A percentile compares a stretch with the other conserved stretches of the same genome.
These are phyloP conservation scores for Peltaster fructicola DNA, from an alignment of 2,329 filamentous ascomycete species.

Conservation along the genomic window DNA sequence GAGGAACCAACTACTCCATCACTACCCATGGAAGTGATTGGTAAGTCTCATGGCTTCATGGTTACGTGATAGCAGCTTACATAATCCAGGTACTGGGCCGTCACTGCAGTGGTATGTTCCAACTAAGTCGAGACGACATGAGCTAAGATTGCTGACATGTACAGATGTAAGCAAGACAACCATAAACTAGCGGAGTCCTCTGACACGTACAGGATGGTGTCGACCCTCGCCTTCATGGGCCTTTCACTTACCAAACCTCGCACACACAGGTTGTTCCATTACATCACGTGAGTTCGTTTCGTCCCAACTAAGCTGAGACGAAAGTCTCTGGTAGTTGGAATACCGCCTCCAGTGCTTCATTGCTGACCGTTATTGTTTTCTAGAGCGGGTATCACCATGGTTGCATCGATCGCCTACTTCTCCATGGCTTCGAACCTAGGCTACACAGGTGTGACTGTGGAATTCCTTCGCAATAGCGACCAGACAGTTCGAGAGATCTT, in stretches of 20 bases:
- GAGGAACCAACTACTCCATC: conserved; percentile 36
- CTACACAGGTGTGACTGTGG: conserved; percentile 43
- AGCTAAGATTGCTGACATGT: no score
- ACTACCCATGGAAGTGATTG: conserved; percentile 43
- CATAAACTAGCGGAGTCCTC: no score
- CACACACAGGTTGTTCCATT: conserved; percentile 43
- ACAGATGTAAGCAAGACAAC: no score
- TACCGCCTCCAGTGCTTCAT: no score
- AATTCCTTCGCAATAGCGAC: conserved; percentile 34
- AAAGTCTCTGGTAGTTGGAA: no score
- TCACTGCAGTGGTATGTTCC: conserved; percentile 41
- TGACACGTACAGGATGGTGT: conserved; percentile 39
- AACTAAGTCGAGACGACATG: no score
- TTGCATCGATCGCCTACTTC: conserved; percentile 46
- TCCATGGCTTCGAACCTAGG: conserved; percentile 50
- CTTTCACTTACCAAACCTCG: conserved; percentile 37
- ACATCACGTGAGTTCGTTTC: no score
- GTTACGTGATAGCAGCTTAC: no score
- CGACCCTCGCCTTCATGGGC: conserved; percentile 36
- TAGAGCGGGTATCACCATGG: conserved; percentile 37
- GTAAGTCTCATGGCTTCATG: no score
- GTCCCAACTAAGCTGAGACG: no score
- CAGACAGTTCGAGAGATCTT: conserved; percentile 43
- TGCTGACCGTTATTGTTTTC: no score
- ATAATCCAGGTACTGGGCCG: conserved; percentile 43